phyloP scores from a whole-genome alignment of 2,329 filamentous ascomycete species.

The Rutstroemia sp. region DNA sequence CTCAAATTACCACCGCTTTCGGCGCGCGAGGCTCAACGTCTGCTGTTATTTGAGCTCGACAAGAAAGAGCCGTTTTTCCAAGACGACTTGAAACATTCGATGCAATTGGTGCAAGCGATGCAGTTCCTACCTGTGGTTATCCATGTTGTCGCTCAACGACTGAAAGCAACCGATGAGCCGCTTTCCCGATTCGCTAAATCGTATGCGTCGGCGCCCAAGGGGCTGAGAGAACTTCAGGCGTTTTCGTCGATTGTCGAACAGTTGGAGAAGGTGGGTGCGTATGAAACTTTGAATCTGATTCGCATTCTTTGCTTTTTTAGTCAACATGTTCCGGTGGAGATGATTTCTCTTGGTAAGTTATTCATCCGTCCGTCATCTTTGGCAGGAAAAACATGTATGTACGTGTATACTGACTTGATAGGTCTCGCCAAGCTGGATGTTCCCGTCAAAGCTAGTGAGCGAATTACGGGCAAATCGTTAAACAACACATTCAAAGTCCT shows the following conservation, averaged over 20 bases:
- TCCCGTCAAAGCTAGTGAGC: conserved; percentile 38
- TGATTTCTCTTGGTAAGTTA: conserved; percentile 48
- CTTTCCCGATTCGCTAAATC: conserved; percentile 53
- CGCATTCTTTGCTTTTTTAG: conserved; percentile 58
- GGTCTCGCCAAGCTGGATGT: conserved; percentile 41
- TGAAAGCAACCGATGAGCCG: conserved; percentile 54
- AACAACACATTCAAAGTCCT: conserved; percentile 44
- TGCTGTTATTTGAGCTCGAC: conserved; percentile 56
- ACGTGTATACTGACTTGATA: conserved; percentile 14
- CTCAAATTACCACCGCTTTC: conserved; percentile 49
- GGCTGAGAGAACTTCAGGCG: conserved; percentile 40
- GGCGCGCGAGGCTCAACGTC: conserved; percentile 48
- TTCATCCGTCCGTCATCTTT: background rate
- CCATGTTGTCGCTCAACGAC: conserved; percentile 54
- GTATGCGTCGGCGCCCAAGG: conserved; percentile 46
- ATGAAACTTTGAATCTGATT: conserved; percentile 56
- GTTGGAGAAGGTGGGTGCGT: conserved; percentile 38
- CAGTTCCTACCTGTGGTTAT: conserved; percentile 61
- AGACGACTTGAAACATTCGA: conserved; percentile 48
- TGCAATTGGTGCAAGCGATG: conserved; percentile 56
- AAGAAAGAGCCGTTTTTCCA: conserved; percentile 45
- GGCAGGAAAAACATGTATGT: too few species aligned
- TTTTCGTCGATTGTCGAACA: conserved; percentile 43
- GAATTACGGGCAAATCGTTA: conserved; percentile 21
- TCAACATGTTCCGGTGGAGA: conserved; percentile 57